Percentiles rank a stretch among this genome's conserved stretches.
phyloP scores from a whole-genome alignment of 2,329 filamentous ascomycete genomes.

The Microsporum audouinii region DNA sequence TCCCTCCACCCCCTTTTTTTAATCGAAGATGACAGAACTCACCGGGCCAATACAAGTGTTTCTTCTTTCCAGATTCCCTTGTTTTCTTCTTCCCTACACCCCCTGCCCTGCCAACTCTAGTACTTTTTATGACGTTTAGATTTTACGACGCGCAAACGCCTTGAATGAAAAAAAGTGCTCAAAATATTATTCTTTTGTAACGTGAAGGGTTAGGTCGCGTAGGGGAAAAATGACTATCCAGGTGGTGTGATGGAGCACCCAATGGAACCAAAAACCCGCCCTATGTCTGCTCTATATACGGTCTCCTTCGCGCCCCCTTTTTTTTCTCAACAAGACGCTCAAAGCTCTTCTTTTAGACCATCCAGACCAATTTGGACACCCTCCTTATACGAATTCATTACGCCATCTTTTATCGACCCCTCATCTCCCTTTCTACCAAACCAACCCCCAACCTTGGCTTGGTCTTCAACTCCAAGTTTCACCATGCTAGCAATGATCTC shows the following conservation, averaged over 20 bases:
- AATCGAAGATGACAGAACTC: neutral
- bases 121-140: conserved; percentile 5
- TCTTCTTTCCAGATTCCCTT: neutral
- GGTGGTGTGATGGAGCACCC: neutral
- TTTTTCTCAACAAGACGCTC: neutral
- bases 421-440: neutral
- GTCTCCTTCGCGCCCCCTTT: too few relatives aligned
- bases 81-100: neutral
- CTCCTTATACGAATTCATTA: neutral
- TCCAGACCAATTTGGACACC: neutral
- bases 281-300: too few relatives aligned
- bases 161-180: conserved; percentile 3
- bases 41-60: conserved; percentile 6
- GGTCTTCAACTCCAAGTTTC: conserved; percentile 29
- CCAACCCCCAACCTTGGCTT: conserved; percentile 26
- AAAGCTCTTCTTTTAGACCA: neutral
- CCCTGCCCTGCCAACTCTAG: neutral
- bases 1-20: neutral
- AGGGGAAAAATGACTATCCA: neutral
- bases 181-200: neutral
- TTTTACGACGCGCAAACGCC: conserved; percentile 4
- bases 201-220: neutral
- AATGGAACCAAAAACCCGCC: neutral
- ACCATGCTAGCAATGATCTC: conserved; percentile 62
- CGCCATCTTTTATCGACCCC: neutral